Conservation (phyloP, 2,329 filamentous ascomycete genomes). For the Saccharata proteae region DNA sequence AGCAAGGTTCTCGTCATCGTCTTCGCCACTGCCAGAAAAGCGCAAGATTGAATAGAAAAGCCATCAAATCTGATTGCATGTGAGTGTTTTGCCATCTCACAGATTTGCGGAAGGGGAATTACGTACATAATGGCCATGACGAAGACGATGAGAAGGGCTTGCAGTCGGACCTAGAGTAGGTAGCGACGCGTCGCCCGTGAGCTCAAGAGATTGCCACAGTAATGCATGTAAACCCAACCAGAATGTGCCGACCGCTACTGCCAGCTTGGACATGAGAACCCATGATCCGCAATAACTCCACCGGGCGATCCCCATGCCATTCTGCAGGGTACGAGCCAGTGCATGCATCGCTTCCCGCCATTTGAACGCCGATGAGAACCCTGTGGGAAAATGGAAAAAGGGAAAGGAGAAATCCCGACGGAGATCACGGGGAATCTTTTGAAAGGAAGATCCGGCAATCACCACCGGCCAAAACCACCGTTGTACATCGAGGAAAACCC, state of each 20-base stretch:
- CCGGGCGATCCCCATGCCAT: slow-evolving; percentile 20
- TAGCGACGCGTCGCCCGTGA: slow-evolving; percentile 20
- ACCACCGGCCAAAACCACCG: slow-evolving; percentile 23
- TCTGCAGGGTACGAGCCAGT: slow-evolving; percentile 21
- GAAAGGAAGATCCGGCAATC: slow-evolving; percentile 16
- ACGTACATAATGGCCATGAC: slow-evolving; percentile 34
- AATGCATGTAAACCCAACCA: slow-evolving; percentile 10
- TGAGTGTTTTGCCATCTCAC: slow-evolving; percentile 25
- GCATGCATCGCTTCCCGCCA: slow-evolving; percentile 25
- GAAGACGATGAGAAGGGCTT: slow-evolving; percentile 31
- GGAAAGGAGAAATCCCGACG: slow-evolving; percentile 13
- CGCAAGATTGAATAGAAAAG: slow-evolving; percentile 17
- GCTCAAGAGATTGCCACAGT: slow-evolving; percentile 12
- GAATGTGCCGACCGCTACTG: slow-evolving; percentile 11
- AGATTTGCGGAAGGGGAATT: slow-evolving; percentile 26
- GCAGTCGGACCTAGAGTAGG: slow-evolving; percentile 22
- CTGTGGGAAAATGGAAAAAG: slow-evolving; percentile 21
- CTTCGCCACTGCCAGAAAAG: slow-evolving; percentile 28
- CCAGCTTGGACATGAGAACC: slow-evolving; percentile 9
- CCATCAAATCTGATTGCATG: slow-evolving; percentile 29
- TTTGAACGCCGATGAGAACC: slow-evolving; percentile 25
- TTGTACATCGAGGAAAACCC: slow-evolving; percentile 83
- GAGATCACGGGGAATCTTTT: slow-evolving; percentile 15
- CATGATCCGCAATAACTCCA: slow-evolving; percentile 19
- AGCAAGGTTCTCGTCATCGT: slow-evolving; percentile 22